Evolutionary conservation across 2,329 filamentous ascomycete genomes (phyloP), one percentile per base, ranked within the genome.

Genomic region (Rhytidhysteron rufulum): DNA sequence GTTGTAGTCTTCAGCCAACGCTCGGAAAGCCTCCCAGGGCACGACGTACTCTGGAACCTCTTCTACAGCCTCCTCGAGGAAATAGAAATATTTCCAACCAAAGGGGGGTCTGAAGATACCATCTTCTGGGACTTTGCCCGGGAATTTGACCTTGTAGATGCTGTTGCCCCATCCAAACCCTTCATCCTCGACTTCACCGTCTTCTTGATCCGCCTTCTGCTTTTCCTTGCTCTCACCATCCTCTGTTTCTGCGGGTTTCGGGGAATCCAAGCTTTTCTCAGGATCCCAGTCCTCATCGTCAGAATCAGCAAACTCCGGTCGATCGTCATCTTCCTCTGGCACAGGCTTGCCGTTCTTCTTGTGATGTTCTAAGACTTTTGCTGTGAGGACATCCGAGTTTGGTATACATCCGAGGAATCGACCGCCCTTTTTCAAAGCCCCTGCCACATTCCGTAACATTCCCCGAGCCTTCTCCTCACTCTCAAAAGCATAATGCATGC

Each of bases 401-500:
- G 93, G 93, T 51, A 96, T 96, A 54, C 88, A 89, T 21, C 93
- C 93, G 42, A 98, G 84, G 66, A 98, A 94, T 27, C 89, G 82
- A 1, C 93, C 93, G 18, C 93, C 93, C 62, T 97, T 96, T 65
- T 91, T 95, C 56, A 98, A 68, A 2, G 86, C 80, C 1, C 89
- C 86, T 0, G 93, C 85, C 3, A 98, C 91, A 58, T 98, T 98
- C 56, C 83, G 80, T 41, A 98, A 76, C 93, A 98, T 97, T 47
- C 81, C 86, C 32, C 88, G 81, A 2, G 91, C 88, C 65, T 95
- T 94, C 34, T 81, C 79, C 65, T 98, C 91, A 38, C 76, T 88
- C 71, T 97, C 93, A 54, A 97, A 98, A 5, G 93, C 90, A 64
- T 98, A 98, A 69, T 98, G 93, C 82, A 98, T 93, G 57, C 89